Evolutionary conservation across 352 stramenopile genomes (phyloP).

Genomic region (Phytophthora fragariae): DNA sequence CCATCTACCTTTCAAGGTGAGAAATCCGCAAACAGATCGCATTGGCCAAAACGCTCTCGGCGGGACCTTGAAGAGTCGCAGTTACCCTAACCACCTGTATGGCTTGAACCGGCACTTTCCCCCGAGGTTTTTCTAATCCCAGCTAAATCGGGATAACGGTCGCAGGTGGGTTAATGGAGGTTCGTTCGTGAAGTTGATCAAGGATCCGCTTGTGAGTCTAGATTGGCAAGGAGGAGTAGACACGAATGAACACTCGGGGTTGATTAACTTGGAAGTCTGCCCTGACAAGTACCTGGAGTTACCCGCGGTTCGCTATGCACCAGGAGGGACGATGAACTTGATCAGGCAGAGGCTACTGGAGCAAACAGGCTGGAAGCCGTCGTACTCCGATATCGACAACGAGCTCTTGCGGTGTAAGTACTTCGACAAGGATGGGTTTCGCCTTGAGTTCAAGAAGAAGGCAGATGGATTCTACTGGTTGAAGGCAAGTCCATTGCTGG

Average conservation of each 20-base stretch:
- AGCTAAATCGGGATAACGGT: too few relatives aligned
- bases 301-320: not conserved
- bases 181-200: not conserved
- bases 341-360: constrained; percentile 1
- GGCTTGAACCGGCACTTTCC: too few relatives aligned
- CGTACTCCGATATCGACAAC: not conserved
- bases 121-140: too few relatives aligned
- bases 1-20: too few relatives aligned
- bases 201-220: not conserved
- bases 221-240: constrained; percentile 1
- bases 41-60: too few relatives aligned
- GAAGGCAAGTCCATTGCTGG: not conserved
- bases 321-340: not conserved
- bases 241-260: not conserved
- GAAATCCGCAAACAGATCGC: too few relatives aligned
- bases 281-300: not conserved
- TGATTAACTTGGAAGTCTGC: not conserved
- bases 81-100: too few relatives aligned
- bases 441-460: constrained; percentile 1
- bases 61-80: too few relatives aligned
- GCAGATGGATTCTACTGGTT: constrained; percentile 3
- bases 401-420: not conserved
- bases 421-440: not conserved
- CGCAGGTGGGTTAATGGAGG: constrained; percentile 2
- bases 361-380: constrained; percentile 1